Evolutionary conservation across 495 filamentous ascomycete species (phyloP).

Genomic region (Talaromyces borbonicus): DNA sequence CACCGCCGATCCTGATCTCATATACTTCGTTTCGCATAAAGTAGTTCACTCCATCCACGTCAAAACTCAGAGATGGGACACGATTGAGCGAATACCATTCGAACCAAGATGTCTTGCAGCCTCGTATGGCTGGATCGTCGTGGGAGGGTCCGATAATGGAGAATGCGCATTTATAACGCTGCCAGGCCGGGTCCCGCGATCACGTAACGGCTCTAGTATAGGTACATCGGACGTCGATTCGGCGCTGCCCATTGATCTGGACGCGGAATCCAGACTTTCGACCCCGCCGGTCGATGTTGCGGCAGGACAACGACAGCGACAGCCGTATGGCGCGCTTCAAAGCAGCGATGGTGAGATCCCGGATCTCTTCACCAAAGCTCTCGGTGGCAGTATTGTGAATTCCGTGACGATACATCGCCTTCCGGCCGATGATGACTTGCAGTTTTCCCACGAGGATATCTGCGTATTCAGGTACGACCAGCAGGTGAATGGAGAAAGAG

Average conservation of each 20-base stretch:
- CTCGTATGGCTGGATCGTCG: conserved; percentile 78
- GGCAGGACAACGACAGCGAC: conserved; percentile 17
- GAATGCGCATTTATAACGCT: conserved; percentile 73
- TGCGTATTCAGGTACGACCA: conserved; percentile 52
- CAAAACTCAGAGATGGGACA: conserved; percentile 58
- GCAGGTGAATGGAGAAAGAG: background rate
- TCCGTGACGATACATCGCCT: conserved; percentile 60
- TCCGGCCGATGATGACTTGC: conserved; percentile 32
- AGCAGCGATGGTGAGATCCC: conserved; percentile 24
- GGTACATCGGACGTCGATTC: conserved; percentile 48
- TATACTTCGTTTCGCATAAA: conserved; percentile 72
- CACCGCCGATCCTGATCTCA: conserved; percentile 58
- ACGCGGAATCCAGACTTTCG: conserved; percentile 23
- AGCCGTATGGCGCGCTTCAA: conserved; percentile 15
- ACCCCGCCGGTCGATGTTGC: conserved; percentile 16
- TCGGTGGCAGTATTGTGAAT: conserved; percentile 56
- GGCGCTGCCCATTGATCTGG: conserved; percentile 48
- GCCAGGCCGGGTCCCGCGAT: conserved; percentile 24
- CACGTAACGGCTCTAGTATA: conserved; percentile 22
- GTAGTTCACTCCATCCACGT: conserved; percentile 68
- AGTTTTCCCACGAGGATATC: conserved; percentile 47
- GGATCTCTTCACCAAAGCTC: conserved; percentile 41
- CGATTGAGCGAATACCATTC: conserved; percentile 71
- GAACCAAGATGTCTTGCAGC: conserved; percentile 75
- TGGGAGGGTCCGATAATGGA: conserved; percentile 71